These are phyloP conservation scores for Rhizopogon salebrosus DNA, from an alignment of 768 basidiomycete species.

Conservation along the genomic window DNA sequence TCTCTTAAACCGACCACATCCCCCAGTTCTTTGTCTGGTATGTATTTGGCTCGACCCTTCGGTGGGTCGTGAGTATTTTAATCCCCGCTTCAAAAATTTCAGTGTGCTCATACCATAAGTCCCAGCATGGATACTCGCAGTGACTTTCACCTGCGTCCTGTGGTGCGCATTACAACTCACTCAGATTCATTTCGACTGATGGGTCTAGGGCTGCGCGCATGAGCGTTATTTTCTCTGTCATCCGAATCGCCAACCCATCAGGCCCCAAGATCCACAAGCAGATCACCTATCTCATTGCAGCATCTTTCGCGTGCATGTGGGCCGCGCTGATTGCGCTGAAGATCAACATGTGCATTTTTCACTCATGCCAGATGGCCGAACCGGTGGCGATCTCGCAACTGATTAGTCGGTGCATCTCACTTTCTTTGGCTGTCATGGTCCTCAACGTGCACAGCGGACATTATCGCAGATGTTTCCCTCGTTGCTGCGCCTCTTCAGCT, in stretches of 20 bases:
- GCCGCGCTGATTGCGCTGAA: constrained; percentile 6
- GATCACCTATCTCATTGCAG: constrained; percentile 6
- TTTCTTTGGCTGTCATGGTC: neutral
- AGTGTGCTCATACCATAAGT: neutral
- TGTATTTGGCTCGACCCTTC: constrained; percentile 3
- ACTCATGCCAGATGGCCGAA: constrained; percentile 8
- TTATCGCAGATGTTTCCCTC: neutral
- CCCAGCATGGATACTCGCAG: constrained; percentile 9
- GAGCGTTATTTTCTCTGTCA: constrained; percentile 18
- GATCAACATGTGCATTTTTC: constrained; percentile 4
- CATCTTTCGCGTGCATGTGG: constrained; percentile 13
- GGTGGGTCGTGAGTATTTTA: constrained; percentile 2
- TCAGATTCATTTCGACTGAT: neutral
- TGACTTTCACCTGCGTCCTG: constrained; percentile 14
- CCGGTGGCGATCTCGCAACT: constrained; percentile 11
- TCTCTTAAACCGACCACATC: neutral
- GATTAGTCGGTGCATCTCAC: constrained; percentile 12
- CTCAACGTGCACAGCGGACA: neutral
- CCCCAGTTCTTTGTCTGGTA: constrained; percentile 7
- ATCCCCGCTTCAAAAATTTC: neutral
- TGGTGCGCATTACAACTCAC: constrained; percentile 9
- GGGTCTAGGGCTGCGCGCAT: constrained; percentile 17
- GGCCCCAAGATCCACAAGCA: constrained; percentile 3
- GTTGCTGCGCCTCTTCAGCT: constrained; percentile 5
- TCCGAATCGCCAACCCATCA: constrained; percentile 16